A percentile compares a stretch with the other conserved stretches of the same genome.
These are phyloP conservation scores for Aulographum hederae DNA, from an alignment of 2,329 filamentous ascomycete species.

Conservation along the genomic window DNA sequence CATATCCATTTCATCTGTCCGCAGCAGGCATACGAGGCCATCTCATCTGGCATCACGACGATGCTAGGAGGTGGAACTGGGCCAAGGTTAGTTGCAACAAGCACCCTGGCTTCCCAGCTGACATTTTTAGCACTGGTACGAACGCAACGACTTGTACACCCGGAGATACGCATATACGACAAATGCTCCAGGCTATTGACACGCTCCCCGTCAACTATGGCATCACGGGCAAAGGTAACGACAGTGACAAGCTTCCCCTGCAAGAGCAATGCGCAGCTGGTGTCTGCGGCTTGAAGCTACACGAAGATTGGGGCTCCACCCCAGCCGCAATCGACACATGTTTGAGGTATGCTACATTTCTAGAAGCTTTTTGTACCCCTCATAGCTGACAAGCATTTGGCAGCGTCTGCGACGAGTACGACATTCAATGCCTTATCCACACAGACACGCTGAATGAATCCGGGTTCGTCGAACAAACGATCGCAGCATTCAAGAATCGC, in stretches of 20 bases:
- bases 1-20: conserved; percentile 94
- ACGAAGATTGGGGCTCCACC: conserved; percentile 91
- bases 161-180: conserved; percentile 60
- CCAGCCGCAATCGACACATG: conserved; percentile 84
- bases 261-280: conserved; percentile 69
- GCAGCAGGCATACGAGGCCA: conserved; percentile 69
- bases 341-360: conserved; percentile 27
- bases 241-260: conserved; percentile 50
- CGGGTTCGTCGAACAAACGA: conserved; percentile 87
- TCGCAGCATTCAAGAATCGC: conserved; percentile 66
- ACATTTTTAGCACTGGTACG: conserved; percentile 48
- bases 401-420: conserved; percentile 76
- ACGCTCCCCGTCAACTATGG: conserved; percentile 68
- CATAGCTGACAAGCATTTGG: too few relatives aligned
- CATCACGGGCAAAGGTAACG: conserved; percentile 88
- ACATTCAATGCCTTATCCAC: conserved; percentile 87
- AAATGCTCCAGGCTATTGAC: conserved; percentile 84
- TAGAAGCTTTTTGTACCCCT: neutral
- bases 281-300: conserved; percentile 78
- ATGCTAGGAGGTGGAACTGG: conserved; percentile 83
- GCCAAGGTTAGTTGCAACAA: conserved; percentile 41
- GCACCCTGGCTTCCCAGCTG: neutral
- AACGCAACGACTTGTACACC: conserved; percentile 91
- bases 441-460: conserved; percentile 94
- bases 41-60: conserved; percentile 76